phyloP scores from a whole-genome alignment of 2,329 filamentous ascomycete species.

The Colletotrichum sublineola region DNA sequence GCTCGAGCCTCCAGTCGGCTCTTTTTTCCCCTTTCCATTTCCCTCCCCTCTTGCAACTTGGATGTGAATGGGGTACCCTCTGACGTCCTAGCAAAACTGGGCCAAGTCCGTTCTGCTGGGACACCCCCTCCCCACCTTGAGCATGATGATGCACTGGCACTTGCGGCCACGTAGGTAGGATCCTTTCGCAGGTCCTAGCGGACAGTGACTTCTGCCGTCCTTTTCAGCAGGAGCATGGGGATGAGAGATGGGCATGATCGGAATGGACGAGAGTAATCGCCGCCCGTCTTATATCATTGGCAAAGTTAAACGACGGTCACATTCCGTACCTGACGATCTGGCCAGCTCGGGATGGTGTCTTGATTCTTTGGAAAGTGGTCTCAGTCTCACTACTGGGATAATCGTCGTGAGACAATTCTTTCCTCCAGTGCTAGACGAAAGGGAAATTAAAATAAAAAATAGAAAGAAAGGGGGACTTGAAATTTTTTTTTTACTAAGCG shows the following conservation, averaged over 20 bases:
- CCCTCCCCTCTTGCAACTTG: background rate
- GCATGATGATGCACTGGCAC: constrained; percentile 1
- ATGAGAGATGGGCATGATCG: constrained; percentile 21
- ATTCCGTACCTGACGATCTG: constrained; percentile 43
- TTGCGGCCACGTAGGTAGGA: background rate
- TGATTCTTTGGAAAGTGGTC: constrained; percentile 30
- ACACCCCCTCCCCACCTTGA: background rate
- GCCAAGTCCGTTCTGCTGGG: constrained; percentile 31
- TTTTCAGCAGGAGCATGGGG: constrained; percentile 17
- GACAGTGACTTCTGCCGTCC: background rate
- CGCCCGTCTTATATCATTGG: constrained; percentile 32
- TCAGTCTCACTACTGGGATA: constrained; percentile 32
- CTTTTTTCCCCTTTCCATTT: background rate
- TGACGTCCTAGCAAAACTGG: constrained; percentile 4
- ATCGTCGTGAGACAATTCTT: constrained; percentile 37
- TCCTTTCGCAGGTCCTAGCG: background rate
- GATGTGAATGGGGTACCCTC: constrained; percentile 4
- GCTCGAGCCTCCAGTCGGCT: constrained; percentile 27
- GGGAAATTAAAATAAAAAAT: background rate
- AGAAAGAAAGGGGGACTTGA: background rate
- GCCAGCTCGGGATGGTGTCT: constrained; percentile 24
- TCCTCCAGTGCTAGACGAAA: constrained; percentile 7
- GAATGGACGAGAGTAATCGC: constrained; percentile 30
- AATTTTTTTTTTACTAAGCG: constrained; percentile 11
- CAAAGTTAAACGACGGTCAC: constrained; percentile 32